phyloP scores from a whole-genome alignment of 2,329 filamentous ascomycete genomes.

The Chalara sp. region DNA sequence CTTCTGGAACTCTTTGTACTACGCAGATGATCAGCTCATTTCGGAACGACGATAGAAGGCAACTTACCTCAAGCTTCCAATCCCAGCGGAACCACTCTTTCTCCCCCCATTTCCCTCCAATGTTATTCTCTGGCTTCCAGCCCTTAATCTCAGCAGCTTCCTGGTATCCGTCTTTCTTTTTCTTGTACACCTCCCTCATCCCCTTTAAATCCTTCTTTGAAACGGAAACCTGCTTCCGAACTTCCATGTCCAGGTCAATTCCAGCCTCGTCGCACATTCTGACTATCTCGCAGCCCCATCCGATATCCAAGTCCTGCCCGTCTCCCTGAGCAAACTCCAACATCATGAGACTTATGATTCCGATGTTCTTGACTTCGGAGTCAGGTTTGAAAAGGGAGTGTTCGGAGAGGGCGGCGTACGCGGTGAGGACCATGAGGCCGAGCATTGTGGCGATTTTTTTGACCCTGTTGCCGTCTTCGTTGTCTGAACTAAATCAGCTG shows the following conservation, averaged over 20 bases:
- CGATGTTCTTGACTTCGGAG: conserved; percentile 39
- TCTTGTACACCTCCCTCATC: conserved; percentile 3
- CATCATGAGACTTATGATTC: conserved; percentile 39
- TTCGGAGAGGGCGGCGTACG: conserved; percentile 41
- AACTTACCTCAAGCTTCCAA: conserved; percentile 13
- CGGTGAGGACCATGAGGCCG: conserved; percentile 50
- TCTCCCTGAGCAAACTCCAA: conserved; percentile 40
- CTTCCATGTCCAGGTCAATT: conserved; percentile 9
- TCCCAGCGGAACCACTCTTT: conserved; percentile 13
- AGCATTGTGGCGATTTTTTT: conserved; percentile 40
- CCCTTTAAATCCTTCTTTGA: conserved; percentile 5
- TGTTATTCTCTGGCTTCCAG: conserved; percentile 6
- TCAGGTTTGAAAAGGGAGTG: conserved; percentile 29
- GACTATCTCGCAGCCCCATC: conserved; percentile 46
- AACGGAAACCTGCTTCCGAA: conserved; percentile 11
- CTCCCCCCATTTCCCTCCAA: background rate
- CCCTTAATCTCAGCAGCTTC: conserved; percentile 2
- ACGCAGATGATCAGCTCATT: background rate
- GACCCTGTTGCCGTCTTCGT: conserved; percentile 10
- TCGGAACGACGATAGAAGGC: background rate
- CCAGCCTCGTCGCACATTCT: conserved; percentile 12
- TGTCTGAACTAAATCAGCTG: conserved; percentile 2
- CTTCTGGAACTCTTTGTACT: conserved; percentile 8
- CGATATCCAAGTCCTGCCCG: conserved; percentile 39
- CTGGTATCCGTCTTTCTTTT: conserved; percentile 5